Percentiles rank a stretch among this genome's conserved stretches.
Evolutionary conservation across 2,329 filamentous ascomycete genomes (phyloP).

Genomic region (Ophiosphaerella herpotricha): DNA sequence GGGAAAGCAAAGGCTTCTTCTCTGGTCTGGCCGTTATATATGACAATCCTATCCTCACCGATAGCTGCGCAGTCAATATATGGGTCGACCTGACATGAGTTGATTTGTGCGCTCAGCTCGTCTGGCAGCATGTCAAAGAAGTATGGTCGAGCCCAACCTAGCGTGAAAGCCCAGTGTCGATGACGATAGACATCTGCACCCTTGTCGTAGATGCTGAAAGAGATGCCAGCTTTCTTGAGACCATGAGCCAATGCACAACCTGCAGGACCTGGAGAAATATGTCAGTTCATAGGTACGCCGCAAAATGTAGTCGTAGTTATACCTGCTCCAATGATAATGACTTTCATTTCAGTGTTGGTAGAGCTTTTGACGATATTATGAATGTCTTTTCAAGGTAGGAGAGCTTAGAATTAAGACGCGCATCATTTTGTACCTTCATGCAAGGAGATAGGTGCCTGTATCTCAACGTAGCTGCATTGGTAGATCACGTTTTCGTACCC

Average conservation of each 20-base stretch:
- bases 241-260: constrained; percentile 50
- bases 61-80: constrained; percentile 33
- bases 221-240: constrained; percentile 43
- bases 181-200: constrained; percentile 32
- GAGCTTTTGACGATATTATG: not conserved
- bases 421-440: too few species aligned
- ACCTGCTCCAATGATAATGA: constrained; percentile 35
- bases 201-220: constrained; percentile 34
- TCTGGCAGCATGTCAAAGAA: constrained; percentile 38
- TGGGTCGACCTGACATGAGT: constrained; percentile 41
- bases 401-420: too few species aligned
- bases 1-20: constrained; percentile 43
- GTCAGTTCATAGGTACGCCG: not conserved
- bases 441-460: too few species aligned
- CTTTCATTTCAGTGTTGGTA: constrained; percentile 19
- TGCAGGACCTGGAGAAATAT: constrained; percentile 41
- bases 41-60: constrained; percentile 35
- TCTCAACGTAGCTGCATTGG: too few species aligned
- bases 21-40: constrained; percentile 42
- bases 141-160: constrained; percentile 41
- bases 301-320: not conserved
- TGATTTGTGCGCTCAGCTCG: constrained; percentile 29
- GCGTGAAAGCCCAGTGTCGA: constrained; percentile 46
- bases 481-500: too few species aligned
- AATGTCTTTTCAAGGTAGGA: too few species aligned